Evolutionary conservation across 352 stramenopile genomes (phyloP), one percentile per base, ranked within the genome.

Genomic region (Globisporangium splendens): DNA sequence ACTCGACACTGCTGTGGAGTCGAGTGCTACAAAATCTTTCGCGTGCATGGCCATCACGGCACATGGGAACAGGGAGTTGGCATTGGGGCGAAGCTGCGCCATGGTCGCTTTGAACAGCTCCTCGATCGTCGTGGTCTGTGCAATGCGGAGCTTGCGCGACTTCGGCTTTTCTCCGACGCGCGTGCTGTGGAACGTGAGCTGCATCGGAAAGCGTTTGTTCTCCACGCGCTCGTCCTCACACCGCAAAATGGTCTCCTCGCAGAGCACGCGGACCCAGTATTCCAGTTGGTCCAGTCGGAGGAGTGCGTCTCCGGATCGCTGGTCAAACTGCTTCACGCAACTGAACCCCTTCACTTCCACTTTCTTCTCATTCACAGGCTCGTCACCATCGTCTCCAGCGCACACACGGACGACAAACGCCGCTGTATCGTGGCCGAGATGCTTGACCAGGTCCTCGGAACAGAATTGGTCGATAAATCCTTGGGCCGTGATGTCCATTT

Each of bases 261-360:
- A 79, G 14, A 94, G 57, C 22, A 94, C 73, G 42, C 62, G 77
- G 11, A 91, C 49, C 85, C 85, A 94, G 61, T 94, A 94, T 53
- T 77, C 69, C 17, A 94, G 65, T 62, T 91, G 75, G 22, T 83
- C 66, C 5, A 81, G 41, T 14, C 73, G 64, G 35, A 74, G 52
- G 0, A 94, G 65, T 1, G 66, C 66, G 13, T 68, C 69, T 12
- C 71, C 72, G 0, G 75, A 80, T n/a, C 74, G 83, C 47, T 81
- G 66, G 18, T 90, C 79, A 53, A 91, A 94, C 60, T 91, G 84
- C 63, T 94, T 94, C 8, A 86, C 75, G 3, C 77, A 84, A 28
- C 72, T 77, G 46, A 94, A 69, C n/a, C 68, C 69, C 59, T 89
- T 88, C 28, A 90, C 63, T 12, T 84, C 69, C 1, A 70, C 63